Percentiles rank a stretch among this genome's conserved stretches.
Evolutionary conservation across 306 rosid genomes (phyloP).

Genomic region (Begonia masoniana): DNA sequence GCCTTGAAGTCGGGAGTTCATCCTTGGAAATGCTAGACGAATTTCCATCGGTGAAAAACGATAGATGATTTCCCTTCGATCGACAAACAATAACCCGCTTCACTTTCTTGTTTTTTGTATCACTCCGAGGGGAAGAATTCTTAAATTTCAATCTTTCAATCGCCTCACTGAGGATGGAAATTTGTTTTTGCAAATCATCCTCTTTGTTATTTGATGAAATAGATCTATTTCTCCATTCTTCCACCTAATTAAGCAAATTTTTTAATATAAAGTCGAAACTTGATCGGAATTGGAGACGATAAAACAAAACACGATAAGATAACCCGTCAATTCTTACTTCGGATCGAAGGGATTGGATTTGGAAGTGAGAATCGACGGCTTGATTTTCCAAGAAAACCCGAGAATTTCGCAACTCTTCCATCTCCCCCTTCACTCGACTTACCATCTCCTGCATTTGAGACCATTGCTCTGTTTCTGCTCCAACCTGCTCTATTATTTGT

Average conservation of each 20-base stretch:
- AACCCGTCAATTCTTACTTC: conserved; percentile 26
- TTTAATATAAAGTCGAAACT: no score
- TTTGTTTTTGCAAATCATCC: conserved; percentile 29
- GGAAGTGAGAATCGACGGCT: conserved; percentile 39
- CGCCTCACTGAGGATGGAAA: conserved; percentile 23
- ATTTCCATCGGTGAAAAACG: no score
- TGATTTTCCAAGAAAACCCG: conserved; percentile 78
- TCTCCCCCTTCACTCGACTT: conserved; percentile 72
- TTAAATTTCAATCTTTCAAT: conserved; percentile 24
- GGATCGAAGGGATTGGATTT: conserved; percentile 38
- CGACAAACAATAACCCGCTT: conserved; percentile 61
- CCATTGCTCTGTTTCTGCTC: conserved; percentile 90
- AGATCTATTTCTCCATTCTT: conserved; percentile 81
- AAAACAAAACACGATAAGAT: background rate
- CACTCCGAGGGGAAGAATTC: conserved; percentile 7
- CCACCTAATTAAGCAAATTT: conserved; percentile 28
- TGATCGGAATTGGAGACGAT: background rate
- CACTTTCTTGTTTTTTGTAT: conserved; percentile 50
- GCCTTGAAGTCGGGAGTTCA: no score
- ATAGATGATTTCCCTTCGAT: conserved; percentile 37
- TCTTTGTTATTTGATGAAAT: conserved; percentile 40
- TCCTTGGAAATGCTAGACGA: no score
- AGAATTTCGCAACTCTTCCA: conserved; percentile 77
- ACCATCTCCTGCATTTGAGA: conserved; percentile 97
- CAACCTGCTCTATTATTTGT: conserved; percentile 76